phyloP scores from a whole-genome alignment of 2,329 filamentous ascomycete species.

The Fonsecaea pedrosoi region DNA sequence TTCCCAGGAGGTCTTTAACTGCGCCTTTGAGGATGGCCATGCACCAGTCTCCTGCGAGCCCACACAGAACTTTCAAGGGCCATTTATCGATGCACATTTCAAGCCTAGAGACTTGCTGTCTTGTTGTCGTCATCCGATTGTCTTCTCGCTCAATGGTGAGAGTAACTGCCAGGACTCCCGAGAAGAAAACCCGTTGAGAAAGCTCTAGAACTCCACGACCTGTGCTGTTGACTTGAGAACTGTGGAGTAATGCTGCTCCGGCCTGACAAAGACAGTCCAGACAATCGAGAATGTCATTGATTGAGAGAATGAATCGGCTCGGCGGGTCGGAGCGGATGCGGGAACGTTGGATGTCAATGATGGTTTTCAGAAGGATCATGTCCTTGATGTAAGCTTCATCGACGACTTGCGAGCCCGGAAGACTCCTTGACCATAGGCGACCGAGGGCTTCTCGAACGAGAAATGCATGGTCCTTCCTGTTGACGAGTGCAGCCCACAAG shows the following conservation, averaged over 20 bases:
- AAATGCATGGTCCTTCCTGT: conserved; percentile 11
- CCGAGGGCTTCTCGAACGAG: conserved; percentile 11
- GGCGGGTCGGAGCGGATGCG: neutral
- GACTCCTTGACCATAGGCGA: conserved; percentile 10
- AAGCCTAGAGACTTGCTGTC: neutral
- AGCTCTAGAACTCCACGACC: neutral
- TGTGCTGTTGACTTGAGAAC: neutral
- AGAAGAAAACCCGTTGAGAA: conserved; percentile 5
- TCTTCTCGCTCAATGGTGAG: conserved; percentile 6
- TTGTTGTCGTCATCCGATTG: neutral
- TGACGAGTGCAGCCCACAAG: conserved; percentile 3
- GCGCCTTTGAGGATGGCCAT: neutral
- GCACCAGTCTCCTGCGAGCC: neutral
- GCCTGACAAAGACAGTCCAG: conserved; percentile 3
- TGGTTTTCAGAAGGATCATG: conserved; percentile 9
- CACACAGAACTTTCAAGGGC: neutral
- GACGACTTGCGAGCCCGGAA: neutral
- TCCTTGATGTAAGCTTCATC: conserved; percentile 13
- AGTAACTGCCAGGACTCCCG: conserved; percentile 4
- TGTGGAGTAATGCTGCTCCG: neutral
- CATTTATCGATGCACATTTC: neutral
- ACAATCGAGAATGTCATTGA: neutral
- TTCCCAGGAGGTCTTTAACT: neutral
- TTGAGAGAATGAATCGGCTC: neutral
- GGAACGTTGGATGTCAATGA: conserved; percentile 15